These are phyloP conservation scores for Coprinopsis sp. DNA, from an alignment of 768 basidiomycete species.

Conservation along the genomic window DNA sequence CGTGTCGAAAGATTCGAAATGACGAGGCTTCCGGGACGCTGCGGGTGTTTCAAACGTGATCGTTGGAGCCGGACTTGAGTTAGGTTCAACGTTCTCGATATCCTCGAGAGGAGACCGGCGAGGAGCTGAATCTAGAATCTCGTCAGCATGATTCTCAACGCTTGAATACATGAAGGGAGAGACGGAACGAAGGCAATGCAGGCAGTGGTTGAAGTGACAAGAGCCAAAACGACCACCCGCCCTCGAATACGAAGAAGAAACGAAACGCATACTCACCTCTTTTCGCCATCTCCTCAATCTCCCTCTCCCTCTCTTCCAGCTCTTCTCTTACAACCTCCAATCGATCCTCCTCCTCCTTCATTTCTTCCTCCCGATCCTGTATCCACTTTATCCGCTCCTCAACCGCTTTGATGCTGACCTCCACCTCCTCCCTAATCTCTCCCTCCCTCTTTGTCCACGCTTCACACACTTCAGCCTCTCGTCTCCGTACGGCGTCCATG, in stretches of 20 bases:
- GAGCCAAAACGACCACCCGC: no score
- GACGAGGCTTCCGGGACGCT: constrained; percentile 16
- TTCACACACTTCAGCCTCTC: constrained; percentile 59
- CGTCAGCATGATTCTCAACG: neutral
- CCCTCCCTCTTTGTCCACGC: constrained; percentile 54
- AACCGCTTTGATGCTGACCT: constrained; percentile 41
- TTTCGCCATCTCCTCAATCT: constrained; percentile 31
- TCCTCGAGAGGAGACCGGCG: neutral
- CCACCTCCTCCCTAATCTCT: constrained; percentile 48
- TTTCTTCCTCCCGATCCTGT: constrained; percentile 45
- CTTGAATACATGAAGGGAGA: no score
- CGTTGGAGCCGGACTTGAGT: neutral
- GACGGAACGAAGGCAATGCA: no score
- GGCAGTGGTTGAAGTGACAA: no score
- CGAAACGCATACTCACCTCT: neutral
- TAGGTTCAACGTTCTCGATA: neutral
- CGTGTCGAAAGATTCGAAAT: constrained; percentile 17
- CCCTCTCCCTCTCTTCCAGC: constrained; percentile 45
- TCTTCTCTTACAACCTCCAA: constrained; percentile 43
- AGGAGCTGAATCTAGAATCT: neutral
- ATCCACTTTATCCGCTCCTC: constrained; percentile 50
- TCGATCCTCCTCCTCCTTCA: constrained; percentile 46
- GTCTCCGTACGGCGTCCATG: constrained; percentile 56
- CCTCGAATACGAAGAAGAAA: neutral
- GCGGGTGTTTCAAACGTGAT: neutral